phyloP scores from a whole-genome alignment of 768 basidiomycete species.

The Serendipita sp. region DNA sequence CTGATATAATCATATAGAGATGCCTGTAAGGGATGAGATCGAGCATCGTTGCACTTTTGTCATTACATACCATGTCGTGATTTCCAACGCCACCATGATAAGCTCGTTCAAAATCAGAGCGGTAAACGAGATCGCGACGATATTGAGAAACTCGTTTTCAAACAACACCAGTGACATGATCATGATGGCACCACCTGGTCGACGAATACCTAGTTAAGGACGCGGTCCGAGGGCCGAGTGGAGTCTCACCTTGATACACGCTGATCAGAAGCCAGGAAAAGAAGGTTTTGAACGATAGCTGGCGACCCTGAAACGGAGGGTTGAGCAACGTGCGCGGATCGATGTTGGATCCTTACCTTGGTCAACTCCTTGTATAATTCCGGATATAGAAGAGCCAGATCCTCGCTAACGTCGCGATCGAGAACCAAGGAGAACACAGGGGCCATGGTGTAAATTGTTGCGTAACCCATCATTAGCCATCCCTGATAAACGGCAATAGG shows the following conservation, averaged over 20 bases:
- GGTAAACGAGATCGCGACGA: conserved; percentile 96
- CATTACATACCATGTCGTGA: conserved; percentile 68
- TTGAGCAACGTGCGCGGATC: too few relatives aligned
- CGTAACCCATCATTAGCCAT: conserved; percentile 94
- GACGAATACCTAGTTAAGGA: not conserved
- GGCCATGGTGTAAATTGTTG: conserved; percentile 93
- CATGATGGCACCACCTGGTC: conserved; percentile 88
- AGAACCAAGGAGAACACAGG: conserved; percentile 95
- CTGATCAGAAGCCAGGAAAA: conserved; percentile 97
- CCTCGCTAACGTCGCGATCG: conserved; percentile 90
- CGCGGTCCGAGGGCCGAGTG: not conserved
- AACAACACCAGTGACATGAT: conserved; percentile 91
- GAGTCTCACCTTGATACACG: conserved; percentile 69
- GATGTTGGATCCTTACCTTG: conserved; percentile 39
- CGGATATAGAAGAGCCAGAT: conserved; percentile 86
- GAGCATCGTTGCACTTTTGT: not conserved
- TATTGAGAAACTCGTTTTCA: conserved; percentile 93
- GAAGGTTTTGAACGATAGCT: conserved; percentile 93
- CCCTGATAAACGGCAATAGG: conserved; percentile 97
- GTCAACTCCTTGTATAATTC: conserved; percentile 96
- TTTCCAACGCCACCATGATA: conserved; percentile 96
- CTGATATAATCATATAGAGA: conserved; percentile 83
- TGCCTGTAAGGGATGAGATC: conserved; percentile 39
- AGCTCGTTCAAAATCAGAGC: conserved; percentile 91
- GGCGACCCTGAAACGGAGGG: conserved; percentile 51